A percentile compares a stretch with the other conserved stretches of the same genome.
Conservation (phyloP, 2,329 filamentous ascomycete species). For the Alternaria dauci region DNA sequence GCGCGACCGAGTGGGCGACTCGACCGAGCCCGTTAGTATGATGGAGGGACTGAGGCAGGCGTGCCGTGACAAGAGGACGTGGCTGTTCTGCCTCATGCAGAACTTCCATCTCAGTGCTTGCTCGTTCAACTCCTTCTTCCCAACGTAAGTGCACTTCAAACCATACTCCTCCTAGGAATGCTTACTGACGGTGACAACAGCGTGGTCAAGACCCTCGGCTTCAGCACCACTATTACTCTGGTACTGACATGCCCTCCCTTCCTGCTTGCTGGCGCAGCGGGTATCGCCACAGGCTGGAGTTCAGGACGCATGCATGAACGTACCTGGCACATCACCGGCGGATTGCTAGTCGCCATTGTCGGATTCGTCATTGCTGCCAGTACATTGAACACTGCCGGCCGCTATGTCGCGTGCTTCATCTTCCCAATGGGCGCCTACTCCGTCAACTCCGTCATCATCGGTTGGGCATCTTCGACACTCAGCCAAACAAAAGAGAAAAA, state of each 20-base stretch:
- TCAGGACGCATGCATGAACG: slow-evolving; percentile 60
- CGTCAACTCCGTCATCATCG: slow-evolving; percentile 44
- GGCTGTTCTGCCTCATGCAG: slow-evolving; percentile 46
- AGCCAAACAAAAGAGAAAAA: slow-evolving; percentile 44
- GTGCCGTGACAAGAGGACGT: slow-evolving; percentile 38
- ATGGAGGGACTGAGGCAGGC: slow-evolving; percentile 42
- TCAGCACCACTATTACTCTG: slow-evolving; percentile 47
- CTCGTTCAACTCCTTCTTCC: slow-evolving; percentile 47
- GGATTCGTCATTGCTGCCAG: slow-evolving; percentile 53
- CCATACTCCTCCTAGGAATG: too few species aligned
- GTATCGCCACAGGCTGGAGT: slow-evolving; percentile 60
- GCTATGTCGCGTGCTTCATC: slow-evolving; percentile 43
- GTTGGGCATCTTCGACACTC: slow-evolving; percentile 40
- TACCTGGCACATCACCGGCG: slow-evolving; percentile 60
- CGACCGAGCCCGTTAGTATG: slow-evolving; percentile 35
- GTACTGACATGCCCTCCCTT: slow-evolving; percentile 59
- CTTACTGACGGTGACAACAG: slow-evolving; percentile 14
- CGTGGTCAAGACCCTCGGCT: slow-evolving; percentile 50
- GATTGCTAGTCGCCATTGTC: slow-evolving; percentile 52
- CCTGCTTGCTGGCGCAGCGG: slow-evolving; percentile 55
- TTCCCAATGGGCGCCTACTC: slow-evolving; percentile 43
- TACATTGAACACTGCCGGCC: slow-evolving; percentile 38
- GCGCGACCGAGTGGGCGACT: slow-evolving; percentile 60
- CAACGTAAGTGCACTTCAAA: slow-evolving; percentile 30
- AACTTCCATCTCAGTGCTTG: slow-evolving; percentile 41